Conservation (phyloP, 2,329 filamentous ascomycete genomes). For the Verticillium longisporum region DNA sequence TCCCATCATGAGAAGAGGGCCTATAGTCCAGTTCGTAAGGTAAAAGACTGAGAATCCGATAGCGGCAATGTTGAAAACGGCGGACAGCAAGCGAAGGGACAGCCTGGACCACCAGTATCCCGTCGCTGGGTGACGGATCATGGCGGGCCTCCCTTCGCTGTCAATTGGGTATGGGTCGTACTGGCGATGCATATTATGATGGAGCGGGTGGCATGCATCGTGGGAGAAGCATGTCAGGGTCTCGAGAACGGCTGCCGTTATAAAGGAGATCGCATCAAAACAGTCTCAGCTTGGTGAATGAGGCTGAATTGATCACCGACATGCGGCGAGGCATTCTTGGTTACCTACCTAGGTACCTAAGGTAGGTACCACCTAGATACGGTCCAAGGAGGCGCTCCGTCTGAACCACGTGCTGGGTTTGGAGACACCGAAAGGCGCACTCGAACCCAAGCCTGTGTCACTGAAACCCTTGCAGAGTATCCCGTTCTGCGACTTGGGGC, state of each 20-base stretch:
- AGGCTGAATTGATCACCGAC: not conserved
- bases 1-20: conserved; percentile 10
- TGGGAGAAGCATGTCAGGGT: not conserved
- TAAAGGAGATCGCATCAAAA: not conserved
- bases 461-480: too few relatives aligned
- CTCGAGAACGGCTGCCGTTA: not conserved
- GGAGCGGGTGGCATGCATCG: too few relatives aligned
- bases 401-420: not conserved
- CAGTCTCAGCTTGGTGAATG: not conserved
- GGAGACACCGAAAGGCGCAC: not conserved
- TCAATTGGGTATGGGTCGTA: not conserved
- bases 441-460: too few relatives aligned
- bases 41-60: conserved; percentile 8
- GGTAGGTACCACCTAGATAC: too few relatives aligned
- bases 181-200: not conserved
- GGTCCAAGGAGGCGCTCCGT: not conserved
- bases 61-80: not conserved
- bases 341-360: too few relatives aligned
- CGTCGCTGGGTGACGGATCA: not conserved
- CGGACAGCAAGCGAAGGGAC: conserved; percentile 4
- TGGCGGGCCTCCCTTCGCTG: not conserved
- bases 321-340: too few relatives aligned
- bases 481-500: too few relatives aligned
- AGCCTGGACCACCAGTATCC: conserved; percentile 6
- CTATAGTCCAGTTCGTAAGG: conserved; percentile 6